These are phyloP conservation scores for Pseudogymnoascus verrucosus DNA, from an alignment of 2,329 filamentous ascomycete genomes.

Conservation along the genomic window DNA sequence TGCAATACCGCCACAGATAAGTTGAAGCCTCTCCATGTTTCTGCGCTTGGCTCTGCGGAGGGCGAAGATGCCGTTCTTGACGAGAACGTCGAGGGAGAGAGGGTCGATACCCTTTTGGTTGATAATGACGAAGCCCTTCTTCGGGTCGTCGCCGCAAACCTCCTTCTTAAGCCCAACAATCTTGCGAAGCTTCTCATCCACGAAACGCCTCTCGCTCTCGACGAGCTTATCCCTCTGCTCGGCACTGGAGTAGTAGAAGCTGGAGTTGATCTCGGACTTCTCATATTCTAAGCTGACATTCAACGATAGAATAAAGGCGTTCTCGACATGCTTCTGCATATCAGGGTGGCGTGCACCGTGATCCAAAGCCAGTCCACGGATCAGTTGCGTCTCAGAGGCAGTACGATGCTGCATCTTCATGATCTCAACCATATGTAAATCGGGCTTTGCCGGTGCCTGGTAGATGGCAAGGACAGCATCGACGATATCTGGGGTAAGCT, in stretches of 20 bases:
- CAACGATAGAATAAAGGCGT: constrained; percentile 88
- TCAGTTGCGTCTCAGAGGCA: constrained; percentile 91
- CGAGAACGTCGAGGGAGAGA: constrained; percentile 86
- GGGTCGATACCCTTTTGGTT: constrained; percentile 99
- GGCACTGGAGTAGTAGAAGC: constrained; percentile 96
- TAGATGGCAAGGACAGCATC: constrained; percentile 95
- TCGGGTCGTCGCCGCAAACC: constrained; percentile 85
- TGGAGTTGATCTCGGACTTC: constrained; percentile 98
- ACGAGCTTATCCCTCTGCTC: constrained; percentile 97
- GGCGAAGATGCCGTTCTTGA: constrained; percentile 96
- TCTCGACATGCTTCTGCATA: constrained; percentile 94
- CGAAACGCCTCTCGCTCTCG: constrained; percentile 90
- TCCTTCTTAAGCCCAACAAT: constrained; percentile 98
- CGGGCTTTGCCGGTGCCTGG: constrained; percentile 80
- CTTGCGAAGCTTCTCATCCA: constrained; percentile 93
- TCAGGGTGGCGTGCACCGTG: constrained; percentile 95
- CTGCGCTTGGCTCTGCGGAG: constrained; percentile 90
- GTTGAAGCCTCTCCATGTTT: constrained; percentile 97
- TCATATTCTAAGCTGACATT: constrained; percentile 98
- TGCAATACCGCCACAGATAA: constrained; percentile 81
- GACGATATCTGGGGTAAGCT: constrained; percentile 90
- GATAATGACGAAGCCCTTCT: constrained; percentile 94
- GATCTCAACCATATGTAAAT: constrained; percentile 98
- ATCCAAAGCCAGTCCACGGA: constrained; percentile 84
- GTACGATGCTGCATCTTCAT: constrained; percentile 99